phyloP scores from a whole-genome alignment of 192 early-diverging fungal species.

The Coemansia sp. region DNA sequence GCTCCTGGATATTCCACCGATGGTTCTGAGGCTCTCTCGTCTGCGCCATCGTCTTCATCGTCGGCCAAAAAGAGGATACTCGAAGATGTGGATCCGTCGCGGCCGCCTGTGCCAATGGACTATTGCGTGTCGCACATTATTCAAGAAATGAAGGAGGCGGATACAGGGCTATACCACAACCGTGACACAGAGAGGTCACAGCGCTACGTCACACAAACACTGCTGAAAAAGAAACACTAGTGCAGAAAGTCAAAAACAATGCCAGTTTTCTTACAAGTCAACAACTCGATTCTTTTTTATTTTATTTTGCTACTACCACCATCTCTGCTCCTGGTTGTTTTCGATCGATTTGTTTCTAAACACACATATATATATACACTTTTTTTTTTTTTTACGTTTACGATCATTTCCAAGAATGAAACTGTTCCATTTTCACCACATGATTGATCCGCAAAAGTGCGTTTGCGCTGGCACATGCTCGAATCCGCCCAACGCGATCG shows the following conservation, averaged over 20 bases:
- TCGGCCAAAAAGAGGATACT: neutral
- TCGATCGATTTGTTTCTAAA: too few species aligned
- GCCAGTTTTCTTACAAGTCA: too few species aligned
- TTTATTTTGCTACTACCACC: too few species aligned
- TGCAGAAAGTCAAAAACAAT: too few species aligned
- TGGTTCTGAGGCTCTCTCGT: neutral
- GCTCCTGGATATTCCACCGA: neutral
- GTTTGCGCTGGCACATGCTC: constrained; percentile 20
- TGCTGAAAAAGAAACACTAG: too few species aligned
- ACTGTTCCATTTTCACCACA: constrained; percentile 19
- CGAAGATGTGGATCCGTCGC: neutral
- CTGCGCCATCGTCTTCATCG: neutral
- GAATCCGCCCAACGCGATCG: constrained; percentile 16
- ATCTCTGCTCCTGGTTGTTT: too few species aligned
- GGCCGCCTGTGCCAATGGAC: neutral
- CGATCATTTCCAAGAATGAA: neutral
- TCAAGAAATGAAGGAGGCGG: neutral
- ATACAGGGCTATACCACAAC: too few species aligned
- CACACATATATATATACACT: neutral
- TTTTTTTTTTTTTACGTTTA: neutral
- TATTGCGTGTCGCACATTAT: constrained; percentile 9
- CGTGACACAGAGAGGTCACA: too few species aligned
- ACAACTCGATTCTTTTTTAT: too few species aligned
- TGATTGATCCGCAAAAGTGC: constrained; percentile 31
- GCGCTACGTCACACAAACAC: too few species aligned